Conservation (phyloP, 2,329 filamentous ascomycete genomes). For the Botryotinia globosa region DNA sequence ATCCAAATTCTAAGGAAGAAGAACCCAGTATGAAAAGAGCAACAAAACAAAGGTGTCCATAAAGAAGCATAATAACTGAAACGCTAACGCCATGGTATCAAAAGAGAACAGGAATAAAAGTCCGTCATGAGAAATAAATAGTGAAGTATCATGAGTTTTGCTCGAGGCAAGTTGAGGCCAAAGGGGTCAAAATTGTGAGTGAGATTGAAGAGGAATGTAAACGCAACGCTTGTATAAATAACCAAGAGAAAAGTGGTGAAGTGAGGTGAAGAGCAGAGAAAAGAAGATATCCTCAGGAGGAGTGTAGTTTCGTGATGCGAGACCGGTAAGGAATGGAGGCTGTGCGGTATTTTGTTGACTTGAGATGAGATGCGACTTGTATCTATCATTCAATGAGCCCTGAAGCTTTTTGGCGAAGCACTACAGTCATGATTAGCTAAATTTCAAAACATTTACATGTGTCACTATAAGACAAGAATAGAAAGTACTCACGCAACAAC, state of each 20-base stretch:
- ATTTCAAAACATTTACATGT: background rate
- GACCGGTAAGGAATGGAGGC: background rate
- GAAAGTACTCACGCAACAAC: constrained; percentile 52
- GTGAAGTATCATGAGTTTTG: background rate
- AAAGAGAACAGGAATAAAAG: background rate
- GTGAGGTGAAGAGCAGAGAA: background rate
- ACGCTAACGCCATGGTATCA: constrained; percentile 16
- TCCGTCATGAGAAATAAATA: background rate
- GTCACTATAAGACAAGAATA: background rate
- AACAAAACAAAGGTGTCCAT: background rate
- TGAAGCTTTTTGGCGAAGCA: constrained; percentile 36
- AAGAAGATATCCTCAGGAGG: background rate
- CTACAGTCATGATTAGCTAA: constrained; percentile 23
- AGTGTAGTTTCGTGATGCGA: constrained; percentile 13
- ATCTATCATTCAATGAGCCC: constrained; percentile 27
- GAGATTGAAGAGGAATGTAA: background rate
- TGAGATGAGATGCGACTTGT: constrained; percentile 21
- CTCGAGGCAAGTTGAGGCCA: background rate
- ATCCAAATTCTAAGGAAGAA: background rate
- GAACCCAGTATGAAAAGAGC: too few species aligned
- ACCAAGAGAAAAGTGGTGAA: background rate
- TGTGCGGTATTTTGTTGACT: too few species aligned
- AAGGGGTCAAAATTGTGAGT: background rate
- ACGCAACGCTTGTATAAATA: background rate
- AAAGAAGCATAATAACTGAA: background rate